Evolutionary conservation across 306 rosid genomes (phyloP).

Genomic region (Prunus dulcis): DNA sequence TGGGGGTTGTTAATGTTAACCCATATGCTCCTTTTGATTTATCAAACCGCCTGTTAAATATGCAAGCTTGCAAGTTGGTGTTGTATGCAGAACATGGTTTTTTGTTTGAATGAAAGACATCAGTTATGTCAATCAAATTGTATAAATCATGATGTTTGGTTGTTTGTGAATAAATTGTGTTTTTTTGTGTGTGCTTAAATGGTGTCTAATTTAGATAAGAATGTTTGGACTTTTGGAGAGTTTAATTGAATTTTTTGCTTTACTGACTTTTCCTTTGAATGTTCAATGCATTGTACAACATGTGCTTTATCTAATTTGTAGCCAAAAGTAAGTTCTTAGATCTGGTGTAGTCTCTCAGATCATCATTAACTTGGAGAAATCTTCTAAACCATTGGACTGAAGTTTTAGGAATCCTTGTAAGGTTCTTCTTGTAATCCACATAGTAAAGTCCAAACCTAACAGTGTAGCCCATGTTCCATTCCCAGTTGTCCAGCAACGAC

Average conservation of each 20-base stretch:
- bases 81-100: too few species aligned
- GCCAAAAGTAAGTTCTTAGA: constrained; percentile 19
- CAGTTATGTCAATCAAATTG: background rate
- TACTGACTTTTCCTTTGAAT: constrained; percentile 7
- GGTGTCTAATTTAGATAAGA: background rate
- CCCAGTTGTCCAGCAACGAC: constrained; percentile 98
- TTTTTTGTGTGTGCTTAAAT: background rate
- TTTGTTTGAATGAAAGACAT: too few species aligned
- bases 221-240: background rate
- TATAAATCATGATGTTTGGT: background rate
- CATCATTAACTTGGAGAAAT: constrained; percentile 46
- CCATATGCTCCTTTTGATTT: too few species aligned
- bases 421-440: constrained; percentile 79
- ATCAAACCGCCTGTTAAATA: too few species aligned
- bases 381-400: constrained; percentile 76
- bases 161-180: too few species aligned
- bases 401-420: constrained; percentile 80
- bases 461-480: constrained; percentile 87
- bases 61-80: too few species aligned
- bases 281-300: constrained; percentile 22
- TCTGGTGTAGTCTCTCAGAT: constrained; percentile 13
- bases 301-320: background rate
- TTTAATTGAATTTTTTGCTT: background rate
- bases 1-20: too few species aligned
- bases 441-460: constrained; percentile 89